Evolutionary conservation across 2,329 filamentous ascomycete genomes (phyloP).

Genomic region (Colletotrichum melonis): DNA sequence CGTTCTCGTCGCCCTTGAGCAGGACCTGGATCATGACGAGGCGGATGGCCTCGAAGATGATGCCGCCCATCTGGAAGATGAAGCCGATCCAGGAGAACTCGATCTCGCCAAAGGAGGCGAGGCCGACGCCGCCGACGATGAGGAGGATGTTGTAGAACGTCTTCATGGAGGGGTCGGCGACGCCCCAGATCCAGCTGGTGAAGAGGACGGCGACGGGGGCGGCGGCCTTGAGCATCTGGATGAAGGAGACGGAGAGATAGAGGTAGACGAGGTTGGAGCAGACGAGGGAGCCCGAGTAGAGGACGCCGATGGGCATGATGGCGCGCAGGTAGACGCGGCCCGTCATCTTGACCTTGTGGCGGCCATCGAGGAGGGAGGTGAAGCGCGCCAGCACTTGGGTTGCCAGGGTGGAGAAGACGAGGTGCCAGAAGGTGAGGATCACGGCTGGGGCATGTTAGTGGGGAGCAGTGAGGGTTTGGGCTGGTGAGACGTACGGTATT

Average conservation of each 20-base stretch:
- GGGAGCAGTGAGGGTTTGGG: background rate
- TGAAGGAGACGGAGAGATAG: conserved; percentile 75
- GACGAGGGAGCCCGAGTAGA: conserved; percentile 74
- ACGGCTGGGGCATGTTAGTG: conserved; percentile 51
- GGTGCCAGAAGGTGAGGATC: conserved; percentile 75
- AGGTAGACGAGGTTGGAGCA: conserved; percentile 77
- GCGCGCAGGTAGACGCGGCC: conserved; percentile 70
- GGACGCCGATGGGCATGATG: conserved; percentile 73
- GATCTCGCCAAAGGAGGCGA: conserved; percentile 72
- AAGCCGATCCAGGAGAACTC: conserved; percentile 75
- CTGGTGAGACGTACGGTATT: conserved; percentile 54
- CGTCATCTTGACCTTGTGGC: conserved; percentile 71
- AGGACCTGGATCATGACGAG: conserved; percentile 89
- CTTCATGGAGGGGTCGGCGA: conserved; percentile 58
- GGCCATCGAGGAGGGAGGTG: conserved; percentile 71
- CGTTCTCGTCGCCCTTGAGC: conserved; percentile 74
- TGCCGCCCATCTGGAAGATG: conserved; percentile 78
- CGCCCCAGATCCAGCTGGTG: conserved; percentile 69
- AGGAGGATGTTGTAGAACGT: conserved; percentile 61
- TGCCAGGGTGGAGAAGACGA: conserved; percentile 73
- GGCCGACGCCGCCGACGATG: conserved; percentile 63
- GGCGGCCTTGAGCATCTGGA: conserved; percentile 78
- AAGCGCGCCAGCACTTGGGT: conserved; percentile 75
- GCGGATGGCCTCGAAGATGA: conserved; percentile 83
- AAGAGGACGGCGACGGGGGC: conserved; percentile 75